Evolutionary conservation across 768 basidiomycete genomes (phyloP).

Genomic region (Rubroboletus satanas): DNA sequence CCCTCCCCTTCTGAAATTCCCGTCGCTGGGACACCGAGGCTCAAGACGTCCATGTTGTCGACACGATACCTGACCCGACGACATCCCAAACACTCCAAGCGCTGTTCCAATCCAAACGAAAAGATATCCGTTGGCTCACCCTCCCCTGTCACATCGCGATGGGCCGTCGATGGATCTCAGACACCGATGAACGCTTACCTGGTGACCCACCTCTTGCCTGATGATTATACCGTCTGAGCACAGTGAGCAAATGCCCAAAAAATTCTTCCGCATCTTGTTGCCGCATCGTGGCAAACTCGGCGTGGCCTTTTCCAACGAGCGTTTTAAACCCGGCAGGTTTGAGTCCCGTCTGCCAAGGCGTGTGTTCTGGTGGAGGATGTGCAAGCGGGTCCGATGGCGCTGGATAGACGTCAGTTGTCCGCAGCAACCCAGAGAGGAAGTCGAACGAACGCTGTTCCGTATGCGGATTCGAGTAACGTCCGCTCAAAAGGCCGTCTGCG

Average conservation of each 20-base stretch:
- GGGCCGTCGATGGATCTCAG: not conserved
- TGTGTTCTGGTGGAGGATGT: conserved; percentile 26
- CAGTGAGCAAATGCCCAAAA: conserved; percentile 72
- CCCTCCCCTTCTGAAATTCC: conserved; percentile 25
- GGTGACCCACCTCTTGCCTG: conserved; percentile 39
- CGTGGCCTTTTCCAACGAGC: conserved; percentile 87
- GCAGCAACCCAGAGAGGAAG: conserved; percentile 5
- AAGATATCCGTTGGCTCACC: conserved; percentile 74
- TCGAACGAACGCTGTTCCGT: conserved; percentile 24
- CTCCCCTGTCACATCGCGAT: not conserved
- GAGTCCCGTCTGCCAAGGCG: conserved; percentile 66
- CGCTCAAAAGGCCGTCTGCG: conserved; percentile 88
- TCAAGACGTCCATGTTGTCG: conserved; percentile 73
- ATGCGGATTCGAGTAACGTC: conserved; percentile 77
- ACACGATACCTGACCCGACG: conserved; percentile 76
- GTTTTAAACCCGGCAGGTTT: conserved; percentile 81
- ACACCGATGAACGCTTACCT: conserved; percentile 16
- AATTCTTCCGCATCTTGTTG: conserved; percentile 99
- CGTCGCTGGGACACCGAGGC: conserved; percentile 70
- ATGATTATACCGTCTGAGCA: conserved; percentile 63
- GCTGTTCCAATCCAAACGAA: conserved; percentile 80
- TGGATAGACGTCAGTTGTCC: conserved; percentile 8
- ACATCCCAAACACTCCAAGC: conserved; percentile 79
- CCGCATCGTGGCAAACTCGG: conserved; percentile 92
- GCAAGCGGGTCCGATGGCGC: conserved; percentile 32